A percentile compares a stretch with the other conserved stretches of the same genome.
Evolutionary conservation across 768 basidiomycete species (phyloP).

Genomic region (Psilocybe cyanescens): DNA sequence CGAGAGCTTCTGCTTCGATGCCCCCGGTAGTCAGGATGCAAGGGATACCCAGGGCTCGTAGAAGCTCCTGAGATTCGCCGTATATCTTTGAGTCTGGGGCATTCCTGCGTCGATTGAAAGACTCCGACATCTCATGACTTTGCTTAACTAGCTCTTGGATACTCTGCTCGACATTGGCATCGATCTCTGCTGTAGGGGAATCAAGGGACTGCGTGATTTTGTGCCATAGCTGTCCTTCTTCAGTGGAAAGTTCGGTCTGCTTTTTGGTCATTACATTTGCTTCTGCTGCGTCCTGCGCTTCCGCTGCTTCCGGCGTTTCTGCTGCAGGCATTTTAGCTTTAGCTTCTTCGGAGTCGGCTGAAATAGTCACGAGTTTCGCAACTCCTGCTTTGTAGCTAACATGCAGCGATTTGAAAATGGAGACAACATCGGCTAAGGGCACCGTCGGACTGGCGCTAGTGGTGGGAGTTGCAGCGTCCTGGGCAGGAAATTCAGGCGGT

Average conservation of each 20-base stretch:
- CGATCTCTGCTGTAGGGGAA: neutral
- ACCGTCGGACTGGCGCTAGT: neutral
- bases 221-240: slow-evolving; percentile 68
- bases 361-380: slow-evolving; percentile 45
- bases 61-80: slow-evolving; percentile 66
- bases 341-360: slow-evolving; percentile 20
- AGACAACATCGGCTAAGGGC: slow-evolving; percentile 32
- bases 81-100: slow-evolving; percentile 71
- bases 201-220: slow-evolving; percentile 8
- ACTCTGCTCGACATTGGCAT: neutral
- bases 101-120: slow-evolving; percentile 65
- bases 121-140: slow-evolving; percentile 62
- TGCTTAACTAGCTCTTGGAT: slow-evolving; percentile 43
- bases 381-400: slow-evolving; percentile 51
- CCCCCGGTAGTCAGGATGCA: slow-evolving; percentile 70
- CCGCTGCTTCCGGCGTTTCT: neutral
- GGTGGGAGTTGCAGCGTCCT: neutral
- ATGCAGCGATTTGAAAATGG: slow-evolving; percentile 49
- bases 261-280: slow-evolving; percentile 53
- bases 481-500: neutral
- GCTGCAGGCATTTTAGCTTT: neutral
- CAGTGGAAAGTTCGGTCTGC: slow-evolving; percentile 60
- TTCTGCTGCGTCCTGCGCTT: neutral
- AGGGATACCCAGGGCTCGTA: slow-evolving; percentile 83
- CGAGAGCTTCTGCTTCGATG: slow-evolving; percentile 87